Evolutionary conservation across 2,329 filamentous ascomycete genomes (phyloP), one percentile per base, ranked within the genome.

Genomic region (Myriosclerotinia curreyana): DNA sequence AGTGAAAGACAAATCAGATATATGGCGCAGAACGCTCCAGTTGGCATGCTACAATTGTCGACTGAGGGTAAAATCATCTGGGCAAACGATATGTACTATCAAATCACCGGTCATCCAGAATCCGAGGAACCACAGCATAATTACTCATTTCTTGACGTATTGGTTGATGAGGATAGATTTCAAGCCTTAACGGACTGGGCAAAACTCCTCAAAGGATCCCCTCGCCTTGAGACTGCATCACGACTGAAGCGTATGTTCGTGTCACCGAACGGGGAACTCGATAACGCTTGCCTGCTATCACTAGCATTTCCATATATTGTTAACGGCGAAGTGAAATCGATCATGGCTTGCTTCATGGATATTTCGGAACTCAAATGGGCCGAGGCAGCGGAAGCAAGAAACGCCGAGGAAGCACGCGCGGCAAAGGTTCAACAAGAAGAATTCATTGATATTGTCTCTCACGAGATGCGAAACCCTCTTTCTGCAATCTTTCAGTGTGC

Each of bases 401-500:
- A 81, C 81, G 71, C 72, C 6, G 58, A 62, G 60, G 82, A 86
- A 64, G 83, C 83, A 1, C 80, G 85, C 36, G 82, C 84, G 71
- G 83, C 83, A 28, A 85, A 83, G 71, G 78, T 87, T 4, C 88
- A 90, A 72, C 90, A 94, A 73, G 89, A 93, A 70, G 89, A 90
- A 68, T 93, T 92, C 70, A 91, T 93, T 71, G 90, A 92, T 74
- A 90, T 91, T 77, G 83, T 83, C 1, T 85, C 84, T 20, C 87
- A 90, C 71, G 87, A 90, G 72, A 86, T 90, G 82, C 82, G 88
- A 36, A 92, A 92, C 68, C 89, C 89, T 0, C 78, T 92, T 40
- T 87, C 84, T 55, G 89, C 88, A 1, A 91, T 91, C n/a, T 77
- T 92, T 36, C 88, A 91, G 73, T 90, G 88, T 71, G 87, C 87